Conservation (phyloP, 179 eudicot species). For the Beta corolliflora region DNA sequence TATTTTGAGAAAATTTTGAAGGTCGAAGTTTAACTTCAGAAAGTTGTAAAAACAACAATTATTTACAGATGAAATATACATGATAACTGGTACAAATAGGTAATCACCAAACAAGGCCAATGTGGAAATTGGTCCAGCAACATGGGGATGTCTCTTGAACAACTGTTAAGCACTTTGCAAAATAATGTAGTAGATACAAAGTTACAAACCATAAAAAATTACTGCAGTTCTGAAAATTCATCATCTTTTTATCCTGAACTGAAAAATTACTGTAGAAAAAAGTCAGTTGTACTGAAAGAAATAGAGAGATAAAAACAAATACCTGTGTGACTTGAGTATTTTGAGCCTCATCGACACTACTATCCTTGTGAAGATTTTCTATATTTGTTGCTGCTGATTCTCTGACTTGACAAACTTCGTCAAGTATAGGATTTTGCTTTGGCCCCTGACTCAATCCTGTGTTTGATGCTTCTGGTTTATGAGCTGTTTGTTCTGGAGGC, state of each 20-base stretch:
- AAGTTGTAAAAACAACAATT: neutral
- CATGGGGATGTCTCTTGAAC: neutral
- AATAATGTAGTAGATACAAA: neutral
- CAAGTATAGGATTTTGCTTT: constrained; percentile 25
- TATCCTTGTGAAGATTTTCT: constrained; percentile 32
- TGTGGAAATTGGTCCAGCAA: neutral
- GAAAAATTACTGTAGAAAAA: neutral
- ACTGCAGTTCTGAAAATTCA: neutral
- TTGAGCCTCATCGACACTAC: constrained; percentile 31
- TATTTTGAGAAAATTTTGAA: no score
- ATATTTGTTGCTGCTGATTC: constrained; percentile 28
- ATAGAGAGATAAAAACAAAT: neutral
- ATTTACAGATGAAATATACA: neutral
- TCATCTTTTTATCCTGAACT: neutral
- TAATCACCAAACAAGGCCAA: neutral
- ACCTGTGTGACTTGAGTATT: constrained; percentile 61
- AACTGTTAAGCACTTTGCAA: neutral
- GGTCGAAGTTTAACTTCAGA: neutral
- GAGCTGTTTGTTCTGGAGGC: constrained; percentile 32
- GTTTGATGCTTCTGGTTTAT: constrained; percentile 37
- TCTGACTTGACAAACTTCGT: constrained; percentile 38
- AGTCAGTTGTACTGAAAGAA: neutral
- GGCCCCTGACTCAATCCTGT: constrained; percentile 33
- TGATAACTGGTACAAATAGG: neutral
- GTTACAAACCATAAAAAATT: neutral